Base-by-base conservation (phyloP, 1,284 basidiomycete species). In the Inonotus hispidus region DNA sequence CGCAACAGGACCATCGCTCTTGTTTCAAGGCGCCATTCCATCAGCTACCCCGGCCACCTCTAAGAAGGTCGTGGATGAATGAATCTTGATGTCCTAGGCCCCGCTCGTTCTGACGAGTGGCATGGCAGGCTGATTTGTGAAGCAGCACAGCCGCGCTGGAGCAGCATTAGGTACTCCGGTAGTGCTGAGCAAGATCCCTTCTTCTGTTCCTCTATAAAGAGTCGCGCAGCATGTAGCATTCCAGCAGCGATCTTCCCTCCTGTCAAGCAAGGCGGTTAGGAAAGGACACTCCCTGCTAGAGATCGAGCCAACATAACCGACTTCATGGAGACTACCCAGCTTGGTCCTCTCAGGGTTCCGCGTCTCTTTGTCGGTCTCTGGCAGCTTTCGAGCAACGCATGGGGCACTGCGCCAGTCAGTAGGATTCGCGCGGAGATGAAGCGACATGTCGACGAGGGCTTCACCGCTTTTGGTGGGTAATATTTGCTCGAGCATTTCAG, bases 371-470 rank as follows among this genome's bases (percentile, higher is more conserved):
- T 81, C 8, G 90, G 90, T 7, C 79, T 92, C 7, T 92, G 90
- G 90, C 90, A 92, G 66, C 80, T 92, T 39, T 91, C 90, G 14
- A 86, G 85, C 70, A 87, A 86, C 57, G 88, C 88, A 1, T 92
- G 90, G 90, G 90, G 90, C 16, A 87, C 82, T 53, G 87, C 87
- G 0, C 77, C 87, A 0, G 82, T 83, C 1, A 68, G 79, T 25
- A 85, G 83, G 70, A 81, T 92, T 63, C 82, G 84, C 60, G 75
- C 81, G 63, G 83, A 81, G 47, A 91, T 92, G 88, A 74, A 71
- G 16, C 79, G 77, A 37, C 82, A 89, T 68, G 80, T 82, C 58
- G 78, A 84, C 38, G 74, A 76, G 27, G 90, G 89, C 14, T 91
- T 84, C 68, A 85, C 78, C 58, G 85, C 88, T 27, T 92, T 92